phyloP scores from a whole-genome alignment of 2,329 filamentous ascomycete species.

The Ceratocystis smalleyi region DNA sequence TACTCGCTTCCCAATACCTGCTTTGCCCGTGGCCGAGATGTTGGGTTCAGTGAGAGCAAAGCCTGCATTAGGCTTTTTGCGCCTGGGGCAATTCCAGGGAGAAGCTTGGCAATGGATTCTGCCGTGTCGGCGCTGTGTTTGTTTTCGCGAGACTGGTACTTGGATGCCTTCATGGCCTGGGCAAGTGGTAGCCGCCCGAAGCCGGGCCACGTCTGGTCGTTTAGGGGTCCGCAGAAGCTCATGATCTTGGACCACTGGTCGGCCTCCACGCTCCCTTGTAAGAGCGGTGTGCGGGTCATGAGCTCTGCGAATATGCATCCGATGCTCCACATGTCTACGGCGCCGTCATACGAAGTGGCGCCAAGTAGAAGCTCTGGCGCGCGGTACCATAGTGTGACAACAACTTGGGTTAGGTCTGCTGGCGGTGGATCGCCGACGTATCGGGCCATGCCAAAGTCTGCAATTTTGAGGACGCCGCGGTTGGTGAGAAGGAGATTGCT shows the following conservation, averaged over 20 bases:
- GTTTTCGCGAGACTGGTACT: slow-evolving; percentile 23
- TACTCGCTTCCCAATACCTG: slow-evolving; percentile 68
- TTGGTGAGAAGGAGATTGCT: slow-evolving; percentile 92
- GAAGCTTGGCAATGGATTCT: slow-evolving; percentile 55
- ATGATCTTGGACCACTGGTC: slow-evolving; percentile 82
- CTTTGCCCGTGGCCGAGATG: slow-evolving; percentile 50
- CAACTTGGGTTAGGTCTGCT: slow-evolving; percentile 69
- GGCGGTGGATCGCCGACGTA: slow-evolving; percentile 66
- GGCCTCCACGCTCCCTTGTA: slow-evolving; percentile 85
- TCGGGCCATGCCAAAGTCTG: slow-evolving; percentile 95
- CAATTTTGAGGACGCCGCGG: slow-evolving; percentile 83
- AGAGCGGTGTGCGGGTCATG: slow-evolving; percentile 61
- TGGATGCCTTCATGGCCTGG: slow-evolving; percentile 55
- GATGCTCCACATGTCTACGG: slow-evolving; percentile 89
- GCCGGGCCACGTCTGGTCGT: slow-evolving; percentile 65
- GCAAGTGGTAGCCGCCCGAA: slow-evolving; percentile 83
- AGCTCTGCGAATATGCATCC: slow-evolving; percentile 94
- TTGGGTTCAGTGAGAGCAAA: slow-evolving; percentile 62
- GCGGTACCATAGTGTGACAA: slow-evolving; percentile 96
- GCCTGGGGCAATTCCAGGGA: slow-evolving; percentile 64
- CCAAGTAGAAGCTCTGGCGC: slow-evolving; percentile 81
- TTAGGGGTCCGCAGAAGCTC: slow-evolving; percentile 72
- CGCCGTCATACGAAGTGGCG: slow-evolving; percentile 53
- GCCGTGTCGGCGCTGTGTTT: slow-evolving; percentile 21
- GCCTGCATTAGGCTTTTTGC: slow-evolving; percentile 54